These are phyloP conservation scores for Heimioporus sp. DNA, from an alignment of 768 basidiomycete species.

Conservation along the genomic window DNA sequence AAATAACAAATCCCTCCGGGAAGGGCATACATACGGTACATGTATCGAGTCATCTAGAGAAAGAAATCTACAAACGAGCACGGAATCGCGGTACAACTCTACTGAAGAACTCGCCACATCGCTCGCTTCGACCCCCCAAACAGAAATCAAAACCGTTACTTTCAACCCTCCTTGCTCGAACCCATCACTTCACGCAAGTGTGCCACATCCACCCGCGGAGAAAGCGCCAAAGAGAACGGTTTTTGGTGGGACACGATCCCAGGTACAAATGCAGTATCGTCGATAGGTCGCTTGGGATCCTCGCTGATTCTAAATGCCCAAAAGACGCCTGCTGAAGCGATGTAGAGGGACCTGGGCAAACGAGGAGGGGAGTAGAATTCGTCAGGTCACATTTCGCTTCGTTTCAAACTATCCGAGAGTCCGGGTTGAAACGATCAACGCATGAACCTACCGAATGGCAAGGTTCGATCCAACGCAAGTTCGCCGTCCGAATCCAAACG, in stretches of 20 bases:
- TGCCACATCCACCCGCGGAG: conserved; percentile 37
- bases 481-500: conserved; percentile 54
- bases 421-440: not conserved
- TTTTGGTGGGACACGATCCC: conserved; percentile 61
- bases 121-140: too few relatives aligned
- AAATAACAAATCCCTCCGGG: too few relatives aligned
- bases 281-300: conserved; percentile 52
- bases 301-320: conserved; percentile 58
- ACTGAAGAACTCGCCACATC: too few relatives aligned
- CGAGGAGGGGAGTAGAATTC: not conserved
- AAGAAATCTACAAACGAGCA: not conserved
- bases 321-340: conserved; percentile 59
- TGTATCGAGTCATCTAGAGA: not conserved
- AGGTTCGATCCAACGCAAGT: conserved; percentile 25
- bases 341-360: conserved; percentile 50
- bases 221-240: conserved; percentile 57
- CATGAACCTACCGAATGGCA: conserved; percentile 20
- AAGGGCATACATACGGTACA: too few relatives aligned
- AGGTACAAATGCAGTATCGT: conserved; percentile 60
- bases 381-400: not conserved
- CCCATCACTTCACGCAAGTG: conserved; percentile 14
- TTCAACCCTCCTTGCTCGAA: not conserved
- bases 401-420: too few relatives aligned
- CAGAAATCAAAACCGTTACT: not conserved
- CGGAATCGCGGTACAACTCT: too few relatives aligned